Conservation (phyloP, 805 yeast species). For the Barnettozyma botsteinii region DNA sequence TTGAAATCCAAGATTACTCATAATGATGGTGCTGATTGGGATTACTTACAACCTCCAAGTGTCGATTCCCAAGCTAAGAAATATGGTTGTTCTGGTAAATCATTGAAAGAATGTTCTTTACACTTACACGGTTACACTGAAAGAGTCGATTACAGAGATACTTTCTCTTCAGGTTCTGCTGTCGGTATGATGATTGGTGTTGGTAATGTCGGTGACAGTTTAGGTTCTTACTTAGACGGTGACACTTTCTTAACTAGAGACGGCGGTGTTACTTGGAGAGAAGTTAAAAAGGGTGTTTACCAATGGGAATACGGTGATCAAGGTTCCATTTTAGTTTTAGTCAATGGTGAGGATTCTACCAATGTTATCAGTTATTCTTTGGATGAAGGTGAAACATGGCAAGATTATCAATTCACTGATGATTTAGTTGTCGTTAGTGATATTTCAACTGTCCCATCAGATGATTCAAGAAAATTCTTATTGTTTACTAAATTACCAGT, state of each 20-base stretch:
- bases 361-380: conserved; percentile 57
- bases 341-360: conserved; percentile 52
- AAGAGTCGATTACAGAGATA: conserved; percentile 74
- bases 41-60: conserved; percentile 60
- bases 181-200: conserved; percentile 83
- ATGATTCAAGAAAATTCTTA: conserved; percentile 75
- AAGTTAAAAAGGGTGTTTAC: conserved; percentile 62
- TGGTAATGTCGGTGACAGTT: conserved; percentile 79
- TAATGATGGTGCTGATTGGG: conserved; percentile 92
- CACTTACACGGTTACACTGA: conserved; percentile 91
- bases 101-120: conserved; percentile 63
- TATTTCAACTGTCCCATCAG: conserved; percentile 85
- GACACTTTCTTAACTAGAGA: conserved; percentile 79
- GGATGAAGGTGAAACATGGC: conserved; percentile 81
- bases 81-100: conserved; percentile 45
- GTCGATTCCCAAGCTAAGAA: conserved; percentile 55
- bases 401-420: conserved; percentile 54
- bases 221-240: conserved; percentile 45
- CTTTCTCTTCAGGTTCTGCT: conserved; percentile 84
- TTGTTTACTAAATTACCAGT: conserved; percentile 49
- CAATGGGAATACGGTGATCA: conserved; percentile 98
- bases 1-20: conserved; percentile 72
- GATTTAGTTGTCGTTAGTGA: conserved; percentile 55
- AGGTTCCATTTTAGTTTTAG: conserved; percentile 79
- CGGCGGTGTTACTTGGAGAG: conserved; percentile 88